Evolutionary conservation across 345 rosid species (phyloP).

Genomic region (Microcos paniculata): DNA sequence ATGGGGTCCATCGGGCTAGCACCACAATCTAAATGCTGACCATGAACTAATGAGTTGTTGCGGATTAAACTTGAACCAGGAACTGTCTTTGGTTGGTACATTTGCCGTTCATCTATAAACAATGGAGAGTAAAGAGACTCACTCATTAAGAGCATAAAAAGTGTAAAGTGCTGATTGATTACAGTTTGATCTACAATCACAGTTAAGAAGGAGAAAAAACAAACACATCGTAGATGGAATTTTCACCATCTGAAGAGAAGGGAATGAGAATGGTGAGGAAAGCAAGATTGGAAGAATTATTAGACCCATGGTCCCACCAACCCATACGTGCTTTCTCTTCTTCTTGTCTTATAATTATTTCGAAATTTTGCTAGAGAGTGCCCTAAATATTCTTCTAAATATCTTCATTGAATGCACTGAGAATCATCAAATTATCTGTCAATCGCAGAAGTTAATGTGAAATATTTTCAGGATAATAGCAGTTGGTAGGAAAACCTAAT

Average conservation of each 20-base stretch:
- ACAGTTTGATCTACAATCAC: neutral
- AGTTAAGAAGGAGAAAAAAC: neutral
- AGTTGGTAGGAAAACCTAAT: neutral
- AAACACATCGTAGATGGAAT: neutral
- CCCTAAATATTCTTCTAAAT: neutral
- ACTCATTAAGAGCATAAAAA: slow-evolving; percentile 8
- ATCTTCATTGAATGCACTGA: neutral
- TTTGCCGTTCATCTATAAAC: slow-evolving; percentile 40
- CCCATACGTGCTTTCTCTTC: neutral
- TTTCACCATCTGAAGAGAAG: neutral
- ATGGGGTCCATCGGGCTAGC: slow-evolving; percentile 66
- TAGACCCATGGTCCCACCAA: slow-evolving; percentile 1
- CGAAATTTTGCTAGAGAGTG: neutral
- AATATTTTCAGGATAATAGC: neutral
- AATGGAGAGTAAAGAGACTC: slow-evolving; percentile 6
- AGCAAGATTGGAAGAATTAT: neutral
- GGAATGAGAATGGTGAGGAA: neutral
- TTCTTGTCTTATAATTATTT: neutral
- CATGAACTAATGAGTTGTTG: slow-evolving; percentile 49
- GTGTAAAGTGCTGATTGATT: neutral
- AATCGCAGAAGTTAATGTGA: neutral
- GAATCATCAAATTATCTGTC: neutral
- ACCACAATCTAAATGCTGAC: slow-evolving; percentile 49
- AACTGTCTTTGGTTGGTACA: slow-evolving; percentile 48
- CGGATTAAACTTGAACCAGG: slow-evolving; percentile 43